A percentile compares a stretch with the other conserved stretches of the same genome.
Conservation (phyloP, 2,329 filamentous ascomycete species). For the Fusarium nisikadoi region DNA sequence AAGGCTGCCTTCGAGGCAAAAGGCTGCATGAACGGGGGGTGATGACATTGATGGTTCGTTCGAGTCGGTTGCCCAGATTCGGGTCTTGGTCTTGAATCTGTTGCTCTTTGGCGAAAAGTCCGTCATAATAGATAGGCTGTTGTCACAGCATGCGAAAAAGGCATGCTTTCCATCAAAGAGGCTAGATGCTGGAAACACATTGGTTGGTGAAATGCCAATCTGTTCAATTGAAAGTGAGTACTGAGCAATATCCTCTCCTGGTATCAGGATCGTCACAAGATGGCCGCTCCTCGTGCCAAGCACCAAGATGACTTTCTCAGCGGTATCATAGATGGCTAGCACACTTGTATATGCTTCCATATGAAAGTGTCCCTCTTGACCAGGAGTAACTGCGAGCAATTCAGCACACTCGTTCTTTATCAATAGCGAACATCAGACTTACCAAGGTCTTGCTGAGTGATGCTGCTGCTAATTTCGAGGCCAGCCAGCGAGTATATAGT, state of each 20-base stretch:
- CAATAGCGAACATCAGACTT: neutral
- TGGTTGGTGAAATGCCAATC: constrained; percentile 51
- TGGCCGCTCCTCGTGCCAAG: constrained; percentile 65
- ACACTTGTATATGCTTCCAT: constrained; percentile 61
- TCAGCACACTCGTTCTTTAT: constrained; percentile 4
- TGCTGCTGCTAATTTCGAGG: constrained; percentile 23
- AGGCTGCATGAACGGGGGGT: constrained; percentile 60
- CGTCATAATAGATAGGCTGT: constrained; percentile 56
- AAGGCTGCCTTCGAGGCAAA: constrained; percentile 55
- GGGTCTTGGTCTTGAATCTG: constrained; percentile 54
- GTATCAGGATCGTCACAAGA: constrained; percentile 54
- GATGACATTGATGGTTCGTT: constrained; percentile 58
- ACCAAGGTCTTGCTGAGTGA: constrained; percentile 29
- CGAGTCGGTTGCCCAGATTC: constrained; percentile 64
- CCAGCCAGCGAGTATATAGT: constrained; percentile 47
- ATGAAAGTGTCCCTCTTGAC: neutral
- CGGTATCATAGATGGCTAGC: constrained; percentile 46
- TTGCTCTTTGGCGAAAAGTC: constrained; percentile 46
- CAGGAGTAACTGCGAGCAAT: neutral
- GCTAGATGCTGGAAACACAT: constrained; percentile 46
- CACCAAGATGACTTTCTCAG: constrained; percentile 49
- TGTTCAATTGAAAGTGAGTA: constrained; percentile 47
- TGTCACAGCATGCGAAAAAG: constrained; percentile 61
- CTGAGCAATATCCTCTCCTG: constrained; percentile 30
- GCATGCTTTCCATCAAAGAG: constrained; percentile 42